Evolutionary conservation across 495 filamentous ascomycete genomes (phyloP).

Genomic region (Penicillium coffeae): DNA sequence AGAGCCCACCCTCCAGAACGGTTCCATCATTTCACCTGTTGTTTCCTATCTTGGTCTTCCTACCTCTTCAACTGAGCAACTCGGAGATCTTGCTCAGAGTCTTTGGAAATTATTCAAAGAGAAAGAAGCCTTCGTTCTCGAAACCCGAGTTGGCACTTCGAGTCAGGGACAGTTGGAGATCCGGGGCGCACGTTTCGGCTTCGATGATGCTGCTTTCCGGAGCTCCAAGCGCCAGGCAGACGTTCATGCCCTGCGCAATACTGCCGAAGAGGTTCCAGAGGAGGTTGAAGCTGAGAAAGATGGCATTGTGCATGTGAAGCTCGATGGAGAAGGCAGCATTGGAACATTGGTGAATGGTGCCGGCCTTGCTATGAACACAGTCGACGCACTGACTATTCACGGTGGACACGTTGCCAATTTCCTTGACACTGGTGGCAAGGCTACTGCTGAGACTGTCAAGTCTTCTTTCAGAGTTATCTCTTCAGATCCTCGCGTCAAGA

Average conservation of each 20-base stretch:
- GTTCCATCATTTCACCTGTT: slow-evolving; percentile 36
- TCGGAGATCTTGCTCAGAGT: slow-evolving; percentile 48
- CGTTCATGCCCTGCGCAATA: slow-evolving; percentile 56
- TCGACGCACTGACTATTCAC: slow-evolving; percentile 67
- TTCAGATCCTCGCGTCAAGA: slow-evolving; percentile 64
- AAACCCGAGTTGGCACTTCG: slow-evolving; percentile 42
- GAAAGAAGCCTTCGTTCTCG: slow-evolving; percentile 64
- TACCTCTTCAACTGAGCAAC: slow-evolving; percentile 31
- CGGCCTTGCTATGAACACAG: slow-evolving; percentile 89
- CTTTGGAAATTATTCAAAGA: slow-evolving; percentile 60
- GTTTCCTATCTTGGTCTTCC: slow-evolving; percentile 51
- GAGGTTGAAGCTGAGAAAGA: slow-evolving; percentile 65
- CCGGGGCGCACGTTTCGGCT: slow-evolving; percentile 54
- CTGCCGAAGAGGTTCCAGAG: slow-evolving; percentile 46
- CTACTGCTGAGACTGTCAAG: slow-evolving; percentile 79
- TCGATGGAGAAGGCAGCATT: slow-evolving; percentile 51
- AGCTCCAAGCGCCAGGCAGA: slow-evolving; percentile 61
- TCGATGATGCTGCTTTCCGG: slow-evolving; percentile 76
- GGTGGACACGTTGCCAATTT: slow-evolving; percentile 73
- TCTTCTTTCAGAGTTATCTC: slow-evolving; percentile 69
- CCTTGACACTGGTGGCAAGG: slow-evolving; percentile 87
- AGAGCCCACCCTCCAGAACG: slow-evolving; percentile 22
- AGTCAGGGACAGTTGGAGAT: slow-evolving; percentile 43
- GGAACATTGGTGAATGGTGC: slow-evolving; percentile 74
- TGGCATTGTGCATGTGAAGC: slow-evolving; percentile 71